A percentile compares a stretch with the other conserved stretches of the same genome.
These are phyloP conservation scores for Thermomucor indicae-seudaticae DNA, from an alignment of 371 early-diverging fungal genomes.

Conservation along the genomic window DNA sequence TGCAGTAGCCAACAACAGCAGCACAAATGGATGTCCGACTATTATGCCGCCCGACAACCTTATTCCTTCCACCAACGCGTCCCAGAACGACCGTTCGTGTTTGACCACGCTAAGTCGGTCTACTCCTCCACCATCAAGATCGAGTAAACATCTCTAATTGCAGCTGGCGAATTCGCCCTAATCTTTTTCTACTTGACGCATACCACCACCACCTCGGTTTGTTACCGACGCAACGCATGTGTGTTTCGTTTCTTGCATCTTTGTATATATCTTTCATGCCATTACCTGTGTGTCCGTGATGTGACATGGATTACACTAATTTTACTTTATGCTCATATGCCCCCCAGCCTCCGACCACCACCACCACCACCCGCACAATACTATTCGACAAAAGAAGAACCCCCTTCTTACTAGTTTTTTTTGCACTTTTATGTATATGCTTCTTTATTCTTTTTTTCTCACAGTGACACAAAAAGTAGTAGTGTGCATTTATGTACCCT, in stretches of 20 bases:
- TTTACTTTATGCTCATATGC: slow-evolving; percentile 1
- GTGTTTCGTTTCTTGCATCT: slow-evolving; percentile 6
- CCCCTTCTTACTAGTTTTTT: not conserved
- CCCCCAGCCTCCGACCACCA: too few species aligned
- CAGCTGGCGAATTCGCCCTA: too few species aligned
- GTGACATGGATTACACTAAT: not conserved
- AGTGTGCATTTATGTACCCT: slow-evolving; percentile 6
- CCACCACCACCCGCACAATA: not conserved
- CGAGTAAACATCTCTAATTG: too few species aligned
- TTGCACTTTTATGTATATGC: slow-evolving; percentile 6
- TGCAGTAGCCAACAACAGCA: slow-evolving; percentile 6
- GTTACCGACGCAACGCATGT: too few species aligned
- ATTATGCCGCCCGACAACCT: not conserved
- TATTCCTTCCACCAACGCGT: not conserved
- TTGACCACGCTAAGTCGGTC: too few species aligned
- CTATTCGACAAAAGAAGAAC: not conserved
- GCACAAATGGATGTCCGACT: slow-evolving; percentile 7
- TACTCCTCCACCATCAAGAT: too few species aligned
- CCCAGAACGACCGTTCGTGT: too few species aligned
- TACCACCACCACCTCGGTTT: not conserved
- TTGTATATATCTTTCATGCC: slow-evolving; percentile 4
- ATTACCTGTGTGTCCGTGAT: slow-evolving; percentile 8
- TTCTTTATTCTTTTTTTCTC: slow-evolving; percentile 1
- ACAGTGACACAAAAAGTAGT: slow-evolving; percentile 13
- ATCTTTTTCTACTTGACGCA: too few species aligned